phyloP scores from a whole-genome alignment of 2,329 filamentous ascomycete species.

The Talaromyces pinophilus region DNA sequence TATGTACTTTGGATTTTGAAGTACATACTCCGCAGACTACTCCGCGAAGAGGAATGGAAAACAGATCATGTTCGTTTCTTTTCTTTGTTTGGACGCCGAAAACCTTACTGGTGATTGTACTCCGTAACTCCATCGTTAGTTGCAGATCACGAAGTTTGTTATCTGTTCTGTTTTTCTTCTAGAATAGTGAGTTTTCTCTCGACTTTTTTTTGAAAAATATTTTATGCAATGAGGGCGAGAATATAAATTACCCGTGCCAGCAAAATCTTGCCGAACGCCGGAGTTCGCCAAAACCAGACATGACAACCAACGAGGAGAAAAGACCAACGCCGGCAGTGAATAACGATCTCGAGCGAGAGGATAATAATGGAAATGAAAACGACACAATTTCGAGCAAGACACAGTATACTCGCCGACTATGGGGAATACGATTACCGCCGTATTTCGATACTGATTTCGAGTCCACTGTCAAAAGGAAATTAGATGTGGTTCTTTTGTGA shows the following conservation, averaged over 20 bases:
- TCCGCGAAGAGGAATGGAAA: neutral
- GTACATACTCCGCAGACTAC: neutral
- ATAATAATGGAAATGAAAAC: neutral
- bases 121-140: neutral
- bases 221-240: neutral
- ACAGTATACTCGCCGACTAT: neutral
- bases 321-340: neutral
- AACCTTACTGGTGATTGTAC: neutral
- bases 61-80: neutral
- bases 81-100: neutral
- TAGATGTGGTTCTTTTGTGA: constrained; percentile 11
- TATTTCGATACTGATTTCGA: constrained; percentile 7
- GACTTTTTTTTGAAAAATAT: neutral
- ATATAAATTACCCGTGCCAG: neutral
- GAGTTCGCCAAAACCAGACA: neutral
- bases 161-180: neutral
- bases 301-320: neutral
- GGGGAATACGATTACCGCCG: neutral
- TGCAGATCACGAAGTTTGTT: neutral
- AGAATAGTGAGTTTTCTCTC: neutral
- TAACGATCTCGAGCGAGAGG: neutral
- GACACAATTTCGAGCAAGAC: neutral
- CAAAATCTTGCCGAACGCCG: too few species aligned
- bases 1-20: neutral
- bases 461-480: constrained; percentile 1